phyloP scores from a whole-genome alignment of 2,329 filamentous ascomycete genomes.

The Dryadomyces quercus-mongolicae region DNA sequence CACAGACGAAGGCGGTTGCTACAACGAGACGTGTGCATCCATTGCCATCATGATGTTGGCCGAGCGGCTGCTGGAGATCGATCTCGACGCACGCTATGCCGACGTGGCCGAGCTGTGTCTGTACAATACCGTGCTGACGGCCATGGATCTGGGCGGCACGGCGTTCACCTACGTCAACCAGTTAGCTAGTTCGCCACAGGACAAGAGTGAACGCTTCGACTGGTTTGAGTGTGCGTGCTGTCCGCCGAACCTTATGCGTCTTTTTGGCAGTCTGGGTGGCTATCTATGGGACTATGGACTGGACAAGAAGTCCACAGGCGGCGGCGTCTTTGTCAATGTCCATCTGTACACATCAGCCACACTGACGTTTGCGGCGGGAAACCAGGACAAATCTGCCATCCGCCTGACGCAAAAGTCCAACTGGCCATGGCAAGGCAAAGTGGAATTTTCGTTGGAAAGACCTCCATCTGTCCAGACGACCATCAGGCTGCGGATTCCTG shows the following conservation, averaged over 20 bases:
- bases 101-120: conserved; percentile 50
- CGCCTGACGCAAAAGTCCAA: conserved; percentile 35
- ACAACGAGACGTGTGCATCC: conserved; percentile 48
- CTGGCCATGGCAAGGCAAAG: conserved; percentile 44
- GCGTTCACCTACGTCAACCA: conserved; percentile 52
- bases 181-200: conserved; percentile 37
- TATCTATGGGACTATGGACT: conserved; percentile 38
- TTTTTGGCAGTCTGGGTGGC: conserved; percentile 43
- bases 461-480: conserved; percentile 20
- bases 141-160: conserved; percentile 42
- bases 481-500: conserved; percentile 40
- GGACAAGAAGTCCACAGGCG: neutral
- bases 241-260: conserved; percentile 44
- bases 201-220: conserved; percentile 35
- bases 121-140: conserved; percentile 47
- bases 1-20: conserved; percentile 49
- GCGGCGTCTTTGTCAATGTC: conserved; percentile 31
- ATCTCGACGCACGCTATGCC: conserved; percentile 38
- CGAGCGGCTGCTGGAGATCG: conserved; percentile 39
- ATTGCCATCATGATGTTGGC: conserved; percentile 51
- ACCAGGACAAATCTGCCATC: conserved; percentile 16
- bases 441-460: conserved; percentile 30
- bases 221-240: conserved; percentile 52
- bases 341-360: conserved; percentile 43
- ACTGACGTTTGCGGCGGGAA: conserved; percentile 25